Percentiles rank a stretch among this genome's conserved stretches.
These are phyloP conservation scores for Ustilago bromivora DNA, from an alignment of 1,284 basidiomycete genomes.

Conservation along the genomic window DNA sequence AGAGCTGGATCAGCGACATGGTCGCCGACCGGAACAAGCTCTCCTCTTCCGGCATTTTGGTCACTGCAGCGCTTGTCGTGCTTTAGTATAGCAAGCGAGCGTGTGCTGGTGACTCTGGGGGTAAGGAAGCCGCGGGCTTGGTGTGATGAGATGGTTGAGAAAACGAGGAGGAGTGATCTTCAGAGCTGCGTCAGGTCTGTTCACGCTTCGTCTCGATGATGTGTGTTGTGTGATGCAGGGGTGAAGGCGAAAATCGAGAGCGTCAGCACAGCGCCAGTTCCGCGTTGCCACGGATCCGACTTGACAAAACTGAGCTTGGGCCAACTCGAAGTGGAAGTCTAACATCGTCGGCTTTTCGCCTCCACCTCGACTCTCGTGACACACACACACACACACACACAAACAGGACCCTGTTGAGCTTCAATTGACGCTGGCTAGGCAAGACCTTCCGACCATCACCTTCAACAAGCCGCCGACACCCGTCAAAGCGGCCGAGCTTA, in stretches of 20 bases:
- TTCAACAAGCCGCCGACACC: not conserved
- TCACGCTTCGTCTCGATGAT: constrained; percentile 8
- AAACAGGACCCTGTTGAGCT: not conserved
- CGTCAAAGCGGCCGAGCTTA: not conserved
- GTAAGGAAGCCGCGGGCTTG: constrained; percentile 1
- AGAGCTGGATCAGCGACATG: constrained; percentile 98
- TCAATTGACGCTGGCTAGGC: too few species aligned
- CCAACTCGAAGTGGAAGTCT: constrained; percentile 5
- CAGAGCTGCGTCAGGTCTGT: constrained; percentile 13
- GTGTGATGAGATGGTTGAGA: not conserved
- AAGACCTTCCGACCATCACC: not conserved
- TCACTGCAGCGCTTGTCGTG: constrained; percentile 14
- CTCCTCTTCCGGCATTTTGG: constrained; percentile 57
- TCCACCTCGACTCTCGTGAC: constrained; percentile 26
- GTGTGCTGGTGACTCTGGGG: not conserved
- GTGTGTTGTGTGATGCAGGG: constrained; percentile 14
- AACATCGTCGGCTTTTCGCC: constrained; percentile 14
- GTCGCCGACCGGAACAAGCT: constrained; percentile 68
- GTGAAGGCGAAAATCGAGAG: constrained; percentile 4
- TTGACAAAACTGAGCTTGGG: constrained; percentile 9
- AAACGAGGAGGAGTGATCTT: not conserved
- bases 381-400: not conserved
- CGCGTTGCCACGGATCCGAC: constrained; percentile 29
- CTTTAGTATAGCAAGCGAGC: constrained; percentile 1
- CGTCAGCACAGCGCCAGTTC: not conserved